Evolutionary conservation across 148 eudicot genomes (phyloP).

Genomic region (Cornus suecica): DNA sequence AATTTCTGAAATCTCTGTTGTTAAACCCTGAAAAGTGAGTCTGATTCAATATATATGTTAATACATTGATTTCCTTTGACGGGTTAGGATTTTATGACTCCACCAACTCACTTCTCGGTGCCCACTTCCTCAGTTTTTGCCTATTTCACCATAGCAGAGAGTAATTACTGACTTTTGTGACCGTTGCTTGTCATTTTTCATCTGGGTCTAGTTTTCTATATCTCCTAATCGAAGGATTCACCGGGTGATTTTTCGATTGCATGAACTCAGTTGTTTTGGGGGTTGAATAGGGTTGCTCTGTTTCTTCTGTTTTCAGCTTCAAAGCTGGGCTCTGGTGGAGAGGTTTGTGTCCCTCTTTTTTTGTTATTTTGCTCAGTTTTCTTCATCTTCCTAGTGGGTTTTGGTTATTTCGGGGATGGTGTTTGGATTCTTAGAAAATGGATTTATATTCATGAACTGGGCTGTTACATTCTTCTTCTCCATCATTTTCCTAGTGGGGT

Average conservation of each 20-base stretch:
- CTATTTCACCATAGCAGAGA: slow-evolving; percentile 1
- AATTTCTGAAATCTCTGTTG: background rate
- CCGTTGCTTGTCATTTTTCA: background rate
- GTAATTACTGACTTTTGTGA: slow-evolving; percentile 2
- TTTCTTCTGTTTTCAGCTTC: background rate
- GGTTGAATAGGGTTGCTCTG: background rate
- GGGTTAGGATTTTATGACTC: slow-evolving; percentile 10
- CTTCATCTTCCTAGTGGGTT: background rate
- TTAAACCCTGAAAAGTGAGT: slow-evolving; percentile 7
- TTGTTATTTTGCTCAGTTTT: background rate
- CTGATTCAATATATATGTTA: slow-evolving; percentile 4
- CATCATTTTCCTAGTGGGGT: background rate
- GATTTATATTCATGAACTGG: slow-evolving; percentile 4
- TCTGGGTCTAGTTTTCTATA: slow-evolving; percentile 1
- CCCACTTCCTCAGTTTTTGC: slow-evolving; percentile 4
- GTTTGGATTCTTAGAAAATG: slow-evolving; percentile 9
- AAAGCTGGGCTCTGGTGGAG: slow-evolving; percentile 12
- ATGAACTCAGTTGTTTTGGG: background rate
- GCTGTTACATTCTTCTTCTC: background rate
- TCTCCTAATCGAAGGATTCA: background rate
- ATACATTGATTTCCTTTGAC: slow-evolving; percentile 3
- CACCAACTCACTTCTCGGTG: background rate
- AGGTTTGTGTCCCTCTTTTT: background rate
- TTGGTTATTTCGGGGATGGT: background rate
- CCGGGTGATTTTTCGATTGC: background rate